Evolutionary conservation across 2,329 filamentous ascomycete species (phyloP).

Genomic region (Chrysoporthe cubensis): DNA sequence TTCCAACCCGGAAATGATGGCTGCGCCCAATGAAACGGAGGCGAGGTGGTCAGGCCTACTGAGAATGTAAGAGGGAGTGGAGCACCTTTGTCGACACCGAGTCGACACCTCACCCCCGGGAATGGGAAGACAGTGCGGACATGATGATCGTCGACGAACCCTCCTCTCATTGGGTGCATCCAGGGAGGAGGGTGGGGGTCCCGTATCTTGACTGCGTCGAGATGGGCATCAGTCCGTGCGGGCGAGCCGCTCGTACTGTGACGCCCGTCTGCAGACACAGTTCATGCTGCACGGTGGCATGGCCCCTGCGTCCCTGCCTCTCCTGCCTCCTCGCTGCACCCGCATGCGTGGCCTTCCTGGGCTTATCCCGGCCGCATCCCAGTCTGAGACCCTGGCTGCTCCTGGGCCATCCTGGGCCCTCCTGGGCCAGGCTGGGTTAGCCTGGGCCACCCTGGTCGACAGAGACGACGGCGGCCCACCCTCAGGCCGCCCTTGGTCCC

Average conservation of each 20-base stretch:
- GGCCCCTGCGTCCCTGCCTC: not conserved
- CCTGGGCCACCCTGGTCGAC: not conserved
- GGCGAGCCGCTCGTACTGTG: not conserved
- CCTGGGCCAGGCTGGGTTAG: not conserved
- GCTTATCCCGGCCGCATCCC: conserved; percentile 2
- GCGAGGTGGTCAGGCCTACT: conserved; percentile 12
- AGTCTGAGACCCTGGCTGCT: not conserved
- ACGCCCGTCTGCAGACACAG: not conserved
- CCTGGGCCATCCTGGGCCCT: not conserved
- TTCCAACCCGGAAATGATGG: not conserved
- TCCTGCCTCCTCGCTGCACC: not conserved
- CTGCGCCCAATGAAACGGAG: conserved; percentile 13
- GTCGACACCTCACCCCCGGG: conserved; percentile 11
- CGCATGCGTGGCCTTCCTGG: conserved; percentile 12
- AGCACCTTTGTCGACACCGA: not conserved
- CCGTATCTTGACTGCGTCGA: not conserved
- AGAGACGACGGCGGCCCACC: conserved; percentile 16
- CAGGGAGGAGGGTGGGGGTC: not conserved
- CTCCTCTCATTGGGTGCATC: not conserved
- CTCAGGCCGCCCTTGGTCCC: conserved; percentile 17
- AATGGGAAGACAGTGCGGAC: conserved; percentile 8
- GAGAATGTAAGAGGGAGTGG: not conserved
- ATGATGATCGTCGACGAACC: conserved; percentile 4
- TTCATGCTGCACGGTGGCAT: not conserved
- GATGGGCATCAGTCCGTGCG: conserved; percentile 1